Evolutionary conservation across 78 protist genomes (phyloP), one percentile per base, ranked within the genome.

Genomic region (Pelomyxa schiedti): DNA sequence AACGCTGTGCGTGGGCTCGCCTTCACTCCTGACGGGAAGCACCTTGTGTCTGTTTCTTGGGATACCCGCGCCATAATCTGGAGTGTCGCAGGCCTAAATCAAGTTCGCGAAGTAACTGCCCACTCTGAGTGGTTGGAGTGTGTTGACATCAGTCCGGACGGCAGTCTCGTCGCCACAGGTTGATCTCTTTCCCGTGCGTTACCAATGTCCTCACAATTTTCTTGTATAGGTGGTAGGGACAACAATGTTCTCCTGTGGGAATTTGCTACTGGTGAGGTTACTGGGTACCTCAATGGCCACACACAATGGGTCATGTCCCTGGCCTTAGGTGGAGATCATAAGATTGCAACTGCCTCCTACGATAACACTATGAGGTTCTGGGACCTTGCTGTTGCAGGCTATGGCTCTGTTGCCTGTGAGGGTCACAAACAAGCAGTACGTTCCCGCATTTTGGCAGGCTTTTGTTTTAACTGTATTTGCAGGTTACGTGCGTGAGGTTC

Each of bases 291-390:
- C n/a, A n/a, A n/a, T n/a, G n/a, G n/a, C n/a, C n/a, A n/a, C n/a
- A n/a, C n/a, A n/a, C n/a, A n/a, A n/a, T n/a, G n/a, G n/a, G n/a
- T n/a, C n/a, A n/a, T n/a, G n/a, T n/a, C n/a, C n/a, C n/a, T n/a
- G n/a, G n/a, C n/a, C n/a, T n/a, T n/a, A n/a, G 58, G 58, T 16
- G 58, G 32, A 16, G 32, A 16, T 16, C 32, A 47, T 16, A 16
- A 24, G 32, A 16, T 47, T 16, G 58, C 58, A 16, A 47, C 58
- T 16, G 16, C 58, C 32, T 68, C 83, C 16, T 67, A 75, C 84
- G 89, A 85, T 70, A 78, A 82, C 28, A 77, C 86, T 16, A 41
- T 85, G 35, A 39, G 47, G 32, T 24, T 84, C 42, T 84, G 89
- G 89, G 42, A 78, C 58, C 58, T 16, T 16, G 16, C 32, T 3